These are phyloP conservation scores for Fragaria vesca DNA, from an alignment of 306 rosid species.

Conservation along the genomic window DNA sequence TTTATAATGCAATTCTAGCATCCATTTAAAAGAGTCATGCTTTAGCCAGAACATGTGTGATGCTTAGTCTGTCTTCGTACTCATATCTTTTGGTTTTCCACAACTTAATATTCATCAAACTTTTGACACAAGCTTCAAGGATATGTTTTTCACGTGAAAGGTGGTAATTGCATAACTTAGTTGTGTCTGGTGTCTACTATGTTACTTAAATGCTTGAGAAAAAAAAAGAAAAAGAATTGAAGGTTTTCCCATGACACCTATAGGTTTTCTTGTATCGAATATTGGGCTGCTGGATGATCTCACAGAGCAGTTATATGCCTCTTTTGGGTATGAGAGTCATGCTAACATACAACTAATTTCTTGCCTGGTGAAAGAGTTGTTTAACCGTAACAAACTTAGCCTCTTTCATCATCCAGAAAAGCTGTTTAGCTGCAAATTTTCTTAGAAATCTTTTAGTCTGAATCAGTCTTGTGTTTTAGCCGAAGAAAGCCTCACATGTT, in stretches of 20 bases:
- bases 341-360: neutral
- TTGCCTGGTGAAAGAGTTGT: neutral
- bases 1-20: neutral
- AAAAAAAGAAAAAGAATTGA: neutral
- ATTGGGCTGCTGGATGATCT: neutral
- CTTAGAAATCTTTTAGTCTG: neutral
- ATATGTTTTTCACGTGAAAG: neutral
- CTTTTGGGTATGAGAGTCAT: neutral
- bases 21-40: neutral
- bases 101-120: neutral
- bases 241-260: neutral
- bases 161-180: neutral
- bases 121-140: neutral
- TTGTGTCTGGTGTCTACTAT: neutral
- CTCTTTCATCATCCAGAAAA: neutral
- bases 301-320: neutral
- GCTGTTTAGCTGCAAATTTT: slow-evolving; percentile 1
- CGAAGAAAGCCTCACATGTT: neutral
- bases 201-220: neutral
- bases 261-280: neutral
- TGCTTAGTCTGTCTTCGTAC: neutral
- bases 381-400: neutral
- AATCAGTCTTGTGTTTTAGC: neutral
- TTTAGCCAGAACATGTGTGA: neutral
- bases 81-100: neutral